phyloP scores from a whole-genome alignment of 1,284 basidiomycete species.

The Vanrija humicola region DNA sequence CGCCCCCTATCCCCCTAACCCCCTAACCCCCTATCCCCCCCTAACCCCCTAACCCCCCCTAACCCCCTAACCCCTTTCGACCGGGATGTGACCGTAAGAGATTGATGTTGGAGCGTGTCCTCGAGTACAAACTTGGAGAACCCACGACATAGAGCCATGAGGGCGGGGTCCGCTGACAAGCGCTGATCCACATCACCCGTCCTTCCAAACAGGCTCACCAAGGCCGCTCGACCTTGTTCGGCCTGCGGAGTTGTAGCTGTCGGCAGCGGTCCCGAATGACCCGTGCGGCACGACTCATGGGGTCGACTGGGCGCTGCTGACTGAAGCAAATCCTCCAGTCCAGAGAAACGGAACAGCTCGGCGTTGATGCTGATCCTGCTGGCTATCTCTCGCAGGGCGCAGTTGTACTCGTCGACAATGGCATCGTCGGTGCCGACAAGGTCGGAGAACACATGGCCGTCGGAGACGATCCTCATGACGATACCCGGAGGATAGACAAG shows the following conservation, averaged over 20 bases:
- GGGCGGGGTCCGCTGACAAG: neutral
- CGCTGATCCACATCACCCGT: neutral
- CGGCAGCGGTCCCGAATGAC: neutral
- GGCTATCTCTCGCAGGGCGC: neutral
- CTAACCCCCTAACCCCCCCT: no score
- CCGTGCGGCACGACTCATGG: no score
- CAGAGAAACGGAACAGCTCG: neutral
- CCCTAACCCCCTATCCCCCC: no score
- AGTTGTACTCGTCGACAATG: constrained; percentile 2
- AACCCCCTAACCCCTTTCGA: neutral
- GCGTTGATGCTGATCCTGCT: neutral
- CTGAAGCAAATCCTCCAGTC: neutral
- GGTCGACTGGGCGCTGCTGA: no score
- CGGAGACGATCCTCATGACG: neutral
- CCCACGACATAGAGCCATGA: constrained; percentile 1
- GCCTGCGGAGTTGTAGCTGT: neutral
- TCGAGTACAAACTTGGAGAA: constrained; percentile 2
- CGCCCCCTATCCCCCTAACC: no score
- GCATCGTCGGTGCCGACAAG: constrained; percentile 2
- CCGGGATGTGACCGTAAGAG: neutral
- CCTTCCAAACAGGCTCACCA: neutral
- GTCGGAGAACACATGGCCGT: constrained; percentile 4
- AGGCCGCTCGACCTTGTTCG: neutral
- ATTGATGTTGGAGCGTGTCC: neutral
- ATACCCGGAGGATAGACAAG: neutral